These are phyloP conservation scores for Canariomyces notabilis DNA, from an alignment of 2,329 filamentous ascomycete genomes.

Conservation along the genomic window DNA sequence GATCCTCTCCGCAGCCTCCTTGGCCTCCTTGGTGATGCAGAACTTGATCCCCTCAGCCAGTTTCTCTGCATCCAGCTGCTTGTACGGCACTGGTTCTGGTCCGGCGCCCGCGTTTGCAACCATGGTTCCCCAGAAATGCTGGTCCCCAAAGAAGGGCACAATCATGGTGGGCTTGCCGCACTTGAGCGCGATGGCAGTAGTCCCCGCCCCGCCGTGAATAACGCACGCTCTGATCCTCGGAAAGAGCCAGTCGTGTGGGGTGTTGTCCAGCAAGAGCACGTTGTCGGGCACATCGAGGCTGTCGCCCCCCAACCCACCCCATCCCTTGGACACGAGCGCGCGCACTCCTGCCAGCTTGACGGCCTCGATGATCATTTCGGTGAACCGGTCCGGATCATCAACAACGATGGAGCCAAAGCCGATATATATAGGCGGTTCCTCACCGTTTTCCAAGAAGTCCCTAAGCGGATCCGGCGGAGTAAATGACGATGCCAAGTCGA, in stretches of 20 bases:
- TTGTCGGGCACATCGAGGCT: constrained; percentile 51
- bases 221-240: constrained; percentile 61
- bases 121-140: constrained; percentile 73
- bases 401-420: constrained; percentile 74
- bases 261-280: constrained; percentile 68
- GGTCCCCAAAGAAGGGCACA: constrained; percentile 75
- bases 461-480: constrained; percentile 51
- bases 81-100: constrained; percentile 63
- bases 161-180: constrained; percentile 69
- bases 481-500: constrained; percentile 61
- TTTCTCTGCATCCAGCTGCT: constrained; percentile 57
- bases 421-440: constrained; percentile 61
- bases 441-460: constrained; percentile 50
- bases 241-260: constrained; percentile 74
- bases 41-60: constrained; percentile 67
- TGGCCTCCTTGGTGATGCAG: constrained; percentile 58
- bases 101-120: constrained; percentile 60
- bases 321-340: constrained; percentile 69
- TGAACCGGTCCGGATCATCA: constrained; percentile 64
- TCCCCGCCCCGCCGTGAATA: constrained; percentile 74
- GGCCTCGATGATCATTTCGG: constrained; percentile 65
- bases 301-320: constrained; percentile 63
- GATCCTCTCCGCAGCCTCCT: constrained; percentile 52
- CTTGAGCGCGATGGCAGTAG: constrained; percentile 68
- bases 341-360: constrained; percentile 61